Conservation (phyloP, 148 eudicot species). For the Camellia sinensis region DNA sequence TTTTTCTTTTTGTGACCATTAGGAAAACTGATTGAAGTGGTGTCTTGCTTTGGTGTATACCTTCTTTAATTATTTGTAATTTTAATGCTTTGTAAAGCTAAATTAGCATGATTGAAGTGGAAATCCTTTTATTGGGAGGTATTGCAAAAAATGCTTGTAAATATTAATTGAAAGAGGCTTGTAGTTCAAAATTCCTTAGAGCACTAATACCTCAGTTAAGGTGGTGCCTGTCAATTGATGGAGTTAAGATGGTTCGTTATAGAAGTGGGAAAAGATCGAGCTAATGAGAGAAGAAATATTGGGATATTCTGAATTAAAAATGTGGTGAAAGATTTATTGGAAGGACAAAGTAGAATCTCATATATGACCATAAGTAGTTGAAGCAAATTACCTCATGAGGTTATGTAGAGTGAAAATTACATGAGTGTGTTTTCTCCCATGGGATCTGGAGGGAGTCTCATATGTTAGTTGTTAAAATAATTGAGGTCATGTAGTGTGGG, state of each 20-base stretch:
- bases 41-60: too few species aligned
- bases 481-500: not conserved
- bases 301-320: not conserved
- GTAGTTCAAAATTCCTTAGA: not conserved
- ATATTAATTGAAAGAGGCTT: not conserved
- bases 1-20: too few species aligned
- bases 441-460: not conserved
- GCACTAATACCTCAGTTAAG: not conserved
- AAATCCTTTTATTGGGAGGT: not conserved
- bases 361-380: not conserved
- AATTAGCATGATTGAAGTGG: too few species aligned
- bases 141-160: not conserved
- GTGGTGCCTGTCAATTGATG: not conserved
- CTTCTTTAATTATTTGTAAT: too few species aligned
- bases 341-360: not conserved
- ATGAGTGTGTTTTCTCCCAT: not conserved
- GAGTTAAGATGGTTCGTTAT: not conserved
- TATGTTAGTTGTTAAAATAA: not conserved
- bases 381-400: not conserved
- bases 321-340: not conserved
- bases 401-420: not conserved
- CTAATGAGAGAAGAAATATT: not conserved
- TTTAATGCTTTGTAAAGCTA: too few species aligned
- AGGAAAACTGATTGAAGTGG: too few species aligned
- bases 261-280: not conserved